Evolutionary conservation across 495 filamentous ascomycete species (phyloP), one percentile per base, ranked within the genome.

Genomic region (Schizothecium vesticola): DNA sequence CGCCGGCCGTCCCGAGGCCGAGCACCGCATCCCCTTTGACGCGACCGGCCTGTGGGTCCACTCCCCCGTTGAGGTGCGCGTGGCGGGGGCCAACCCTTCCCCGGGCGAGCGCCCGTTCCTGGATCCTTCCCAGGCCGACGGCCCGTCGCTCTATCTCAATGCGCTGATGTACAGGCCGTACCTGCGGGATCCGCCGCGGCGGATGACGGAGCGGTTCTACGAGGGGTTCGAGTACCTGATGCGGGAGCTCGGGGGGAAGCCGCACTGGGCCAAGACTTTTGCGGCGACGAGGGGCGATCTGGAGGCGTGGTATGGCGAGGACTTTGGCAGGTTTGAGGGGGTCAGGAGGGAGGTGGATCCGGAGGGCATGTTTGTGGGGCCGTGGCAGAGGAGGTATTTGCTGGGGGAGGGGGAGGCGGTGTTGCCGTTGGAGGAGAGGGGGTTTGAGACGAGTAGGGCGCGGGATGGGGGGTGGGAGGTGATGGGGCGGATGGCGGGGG

Each of bases 251-350:
- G 92, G 91, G 65, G 95, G 92, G n/a, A 84, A 85, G 60, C 95
- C 95, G 33, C 95, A 99, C 78, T 99, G 95, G 93, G 95, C 96
- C 8, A 99, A 99, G 85, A 97, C 97, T 73, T 98, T 97, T 78
- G 80, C 82, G 28, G 84, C 86, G 19, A 79, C 80, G 1, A 82
- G 84, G 10, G 81, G 83, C 51, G 87, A 91, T 56, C 81, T 92
- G 28, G 76, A 79, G 63, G 60, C 68, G 7, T 86, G 87, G 80
- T 90, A 86, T 69, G 81, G 79, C 23, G 69, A 69, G 19, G 76
- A 81, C 59, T 84, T 95, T 75, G 75, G 80, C 31, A 78, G 84
- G 64, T 97, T 90, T 88, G 78, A 88, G 43, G 79, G 83, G 62
- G 83, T 96, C 12, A 82, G 93, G 22, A 80, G 88, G 56, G 85